Percentiles rank a stretch among this genome's conserved stretches.
Conservation (phyloP, 1,139 yeast species). For the Nadsonia starkeyi-henricii region DNA sequence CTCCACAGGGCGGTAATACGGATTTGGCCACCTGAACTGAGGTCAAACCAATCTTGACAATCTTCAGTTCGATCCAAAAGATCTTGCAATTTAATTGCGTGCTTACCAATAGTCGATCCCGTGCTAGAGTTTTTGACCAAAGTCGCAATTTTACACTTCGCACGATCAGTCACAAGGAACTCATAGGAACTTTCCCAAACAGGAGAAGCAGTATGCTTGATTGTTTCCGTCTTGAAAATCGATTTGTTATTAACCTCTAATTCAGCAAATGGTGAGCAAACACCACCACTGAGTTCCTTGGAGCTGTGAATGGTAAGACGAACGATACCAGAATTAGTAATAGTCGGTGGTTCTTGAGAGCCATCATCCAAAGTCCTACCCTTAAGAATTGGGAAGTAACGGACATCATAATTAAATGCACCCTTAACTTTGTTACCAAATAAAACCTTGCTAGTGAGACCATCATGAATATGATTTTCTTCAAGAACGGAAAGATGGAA, state of each 20-base stretch:
- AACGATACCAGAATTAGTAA: slow-evolving; percentile 82
- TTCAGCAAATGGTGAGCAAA: slow-evolving; percentile 58
- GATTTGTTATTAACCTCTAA: slow-evolving; percentile 48
- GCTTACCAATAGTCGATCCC: slow-evolving; percentile 36
- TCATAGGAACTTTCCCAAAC: slow-evolving; percentile 55
- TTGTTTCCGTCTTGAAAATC: slow-evolving; percentile 40
- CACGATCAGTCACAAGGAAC: slow-evolving; percentile 59
- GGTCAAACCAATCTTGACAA: slow-evolving; percentile 64
- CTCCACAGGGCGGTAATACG: slow-evolving; percentile 66
- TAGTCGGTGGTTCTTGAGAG: slow-evolving; percentile 75
- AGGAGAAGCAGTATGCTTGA: slow-evolving; percentile 55
- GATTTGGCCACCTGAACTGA: slow-evolving; percentile 52
- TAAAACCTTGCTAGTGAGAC: slow-evolving; percentile 37
- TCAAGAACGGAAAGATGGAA: slow-evolving; percentile 50
- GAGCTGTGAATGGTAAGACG: slow-evolving; percentile 61
- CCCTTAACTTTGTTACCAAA: slow-evolving; percentile 77
- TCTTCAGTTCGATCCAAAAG: slow-evolving; percentile 66
- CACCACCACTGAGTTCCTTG: slow-evolving; percentile 58
- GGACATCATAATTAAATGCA: slow-evolving; percentile 50
- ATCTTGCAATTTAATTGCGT: slow-evolving; percentile 40
- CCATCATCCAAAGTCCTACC: slow-evolving; percentile 73
- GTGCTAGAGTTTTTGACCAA: slow-evolving; percentile 53
- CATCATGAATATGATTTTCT: slow-evolving; percentile 32
- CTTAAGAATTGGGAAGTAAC: slow-evolving; percentile 68
- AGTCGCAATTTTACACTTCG: slow-evolving; percentile 52